Evolutionary conservation across 306 rosid genomes (phyloP), one percentile per base, ranked within the genome.

Genomic region (Cucumis melo): DNA sequence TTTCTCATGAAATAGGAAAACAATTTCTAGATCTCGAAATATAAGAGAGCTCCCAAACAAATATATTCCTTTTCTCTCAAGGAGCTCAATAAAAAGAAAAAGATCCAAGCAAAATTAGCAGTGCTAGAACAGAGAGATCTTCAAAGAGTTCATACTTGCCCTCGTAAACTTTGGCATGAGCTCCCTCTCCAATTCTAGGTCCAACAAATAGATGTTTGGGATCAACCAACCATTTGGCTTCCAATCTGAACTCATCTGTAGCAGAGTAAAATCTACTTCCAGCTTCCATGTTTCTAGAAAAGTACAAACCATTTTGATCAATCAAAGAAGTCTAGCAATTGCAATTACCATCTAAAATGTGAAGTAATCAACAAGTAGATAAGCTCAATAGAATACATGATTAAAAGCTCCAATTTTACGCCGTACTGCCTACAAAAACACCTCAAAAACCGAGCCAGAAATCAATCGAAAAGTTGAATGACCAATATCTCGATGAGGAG

Each of bases 161-260:
- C 89, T 93, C 91, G 0, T 91, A 93, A 53, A 93, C 97, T 88
- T 86, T 93, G 72, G 94, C 98, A 85, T 93, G 98, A 85, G 97
- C 97, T 71, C 98, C 97, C 42, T 93, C 98, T 54, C 97, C 96
- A 87, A 93, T 88, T 80, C 87, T 82, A 19, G 98, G 97, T 21
- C 97, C 98, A 38, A 93, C 98, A 79, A 82, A 90, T 12, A 91
- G 90, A 75, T 83, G 92, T 42, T 86, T 84, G 61, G 97, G 97
- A 85, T 91, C 96, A 88, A 93, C 77, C 39, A 89, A 80, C 92
- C 96, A 93, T 77, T 90, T 91, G 39, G 89, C 75, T 79, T 93
- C 97, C 85, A 91, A 86, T 83, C 85, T 86, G 87, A 90, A 83
- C 85, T 91, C 94, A 75, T 93, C 97, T 65, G 85, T 84, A 13